These are phyloP conservation scores for Saccharomycopsis babjevae DNA, from an alignment of 805 yeast genomes.

Conservation along the genomic window DNA sequence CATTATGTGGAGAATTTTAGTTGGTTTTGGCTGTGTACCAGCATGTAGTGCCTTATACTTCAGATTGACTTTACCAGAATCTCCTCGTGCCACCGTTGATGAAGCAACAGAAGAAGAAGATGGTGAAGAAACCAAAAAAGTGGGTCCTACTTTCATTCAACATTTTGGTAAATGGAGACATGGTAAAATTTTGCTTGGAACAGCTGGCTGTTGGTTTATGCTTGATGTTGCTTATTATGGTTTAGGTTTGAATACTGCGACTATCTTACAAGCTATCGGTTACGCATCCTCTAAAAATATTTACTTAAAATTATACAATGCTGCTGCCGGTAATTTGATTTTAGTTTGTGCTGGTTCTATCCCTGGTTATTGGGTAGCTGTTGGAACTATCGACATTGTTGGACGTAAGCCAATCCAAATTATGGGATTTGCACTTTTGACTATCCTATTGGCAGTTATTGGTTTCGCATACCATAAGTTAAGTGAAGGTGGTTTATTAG, in stretches of 20 bases:
- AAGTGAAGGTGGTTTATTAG: slow-evolving; percentile 57
- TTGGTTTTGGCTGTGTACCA: slow-evolving; percentile 88
- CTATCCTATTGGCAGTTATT: slow-evolving; percentile 62
- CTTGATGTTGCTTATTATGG: slow-evolving; percentile 90
- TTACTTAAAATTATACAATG: slow-evolving; percentile 59
- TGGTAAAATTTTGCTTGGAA: slow-evolving; percentile 73
- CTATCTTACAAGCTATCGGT: slow-evolving; percentile 74
- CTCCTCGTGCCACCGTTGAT: slow-evolving; percentile 85
- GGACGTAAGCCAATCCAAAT: slow-evolving; percentile 84
- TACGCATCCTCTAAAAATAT: slow-evolving; percentile 63
- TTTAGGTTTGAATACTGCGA: slow-evolving; percentile 71
- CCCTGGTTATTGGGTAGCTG: slow-evolving; percentile 87
- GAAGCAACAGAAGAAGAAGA: slow-evolving; percentile 38
- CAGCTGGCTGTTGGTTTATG: slow-evolving; percentile 87
- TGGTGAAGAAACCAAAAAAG: slow-evolving; percentile 52
- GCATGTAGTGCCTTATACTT: slow-evolving; percentile 76
- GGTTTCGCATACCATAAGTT: slow-evolving; percentile 78
- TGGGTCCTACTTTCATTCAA: slow-evolving; percentile 57
- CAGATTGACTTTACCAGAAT: slow-evolving; percentile 90
- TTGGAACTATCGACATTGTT: slow-evolving; percentile 65
- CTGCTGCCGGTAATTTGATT: slow-evolving; percentile 88
- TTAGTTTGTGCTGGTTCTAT: slow-evolving; percentile 83
- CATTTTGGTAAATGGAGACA: slow-evolving; percentile 86
- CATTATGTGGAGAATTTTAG: slow-evolving; percentile 88
- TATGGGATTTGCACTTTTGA: slow-evolving; percentile 62